Conservation (phyloP, 1,139 yeast species). For the Yamadazyma siamensis region DNA sequence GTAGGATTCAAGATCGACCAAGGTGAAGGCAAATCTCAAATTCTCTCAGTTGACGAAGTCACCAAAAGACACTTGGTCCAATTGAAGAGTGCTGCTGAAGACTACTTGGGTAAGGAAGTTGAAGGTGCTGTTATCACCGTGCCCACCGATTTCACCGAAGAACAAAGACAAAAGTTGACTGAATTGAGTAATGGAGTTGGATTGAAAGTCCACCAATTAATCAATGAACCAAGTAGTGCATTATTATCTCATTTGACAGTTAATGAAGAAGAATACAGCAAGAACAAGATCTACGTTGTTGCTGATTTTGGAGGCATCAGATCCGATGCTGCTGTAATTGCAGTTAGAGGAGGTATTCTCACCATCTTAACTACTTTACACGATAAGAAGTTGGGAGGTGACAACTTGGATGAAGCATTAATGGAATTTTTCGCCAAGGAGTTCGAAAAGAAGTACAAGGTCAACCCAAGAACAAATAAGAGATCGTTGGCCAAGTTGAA, state of each 20-base stretch:
- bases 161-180: conserved; percentile 64
- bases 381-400: conserved; percentile 84
- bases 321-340: conserved; percentile 91
- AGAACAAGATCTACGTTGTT: conserved; percentile 84
- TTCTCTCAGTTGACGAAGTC: conserved; percentile 69
- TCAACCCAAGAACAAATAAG: conserved; percentile 76
- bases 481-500: conserved; percentile 87
- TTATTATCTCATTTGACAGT: conserved; percentile 68
- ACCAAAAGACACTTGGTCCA: conserved; percentile 81
- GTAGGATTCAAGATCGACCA: conserved; percentile 64
- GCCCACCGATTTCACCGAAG: conserved; percentile 82
- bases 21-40: conserved; percentile 42
- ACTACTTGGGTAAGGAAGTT: conserved; percentile 77
- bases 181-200: conserved; percentile 70
- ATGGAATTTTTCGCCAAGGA: conserved; percentile 87
- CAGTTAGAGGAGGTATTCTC: conserved; percentile 91
- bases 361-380: conserved; percentile 87
- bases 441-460: conserved; percentile 82
- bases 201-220: conserved; percentile 77
- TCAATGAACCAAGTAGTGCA: conserved; percentile 93
- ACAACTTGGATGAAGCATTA: conserved; percentile 73
- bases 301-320: conserved; percentile 97
- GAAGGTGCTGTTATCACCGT: conserved; percentile 87
- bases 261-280: conserved; percentile 51
- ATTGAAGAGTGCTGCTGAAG: conserved; percentile 86